These are phyloP conservation scores for Talaromyces trachyspermus DNA, from an alignment of 495 filamentous ascomycete genomes.

Conservation along the genomic window DNA sequence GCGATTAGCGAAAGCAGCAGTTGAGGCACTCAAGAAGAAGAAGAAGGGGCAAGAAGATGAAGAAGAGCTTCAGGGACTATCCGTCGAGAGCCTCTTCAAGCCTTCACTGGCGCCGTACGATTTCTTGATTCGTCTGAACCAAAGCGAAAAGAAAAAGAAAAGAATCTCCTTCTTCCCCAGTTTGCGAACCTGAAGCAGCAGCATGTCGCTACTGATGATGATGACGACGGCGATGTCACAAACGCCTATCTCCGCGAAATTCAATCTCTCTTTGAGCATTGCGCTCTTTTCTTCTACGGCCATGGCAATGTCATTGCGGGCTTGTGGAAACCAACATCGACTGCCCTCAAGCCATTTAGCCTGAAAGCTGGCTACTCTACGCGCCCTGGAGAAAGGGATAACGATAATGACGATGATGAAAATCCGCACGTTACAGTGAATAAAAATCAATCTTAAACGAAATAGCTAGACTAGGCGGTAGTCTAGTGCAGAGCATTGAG, in stretches of 20 bases:
- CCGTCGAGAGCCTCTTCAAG: conserved; percentile 58
- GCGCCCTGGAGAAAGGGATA: conserved; percentile 33
- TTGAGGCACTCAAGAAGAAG: conserved; percentile 50
- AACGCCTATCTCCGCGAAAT: conserved; percentile 61
- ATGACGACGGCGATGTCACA: too few relatives aligned
- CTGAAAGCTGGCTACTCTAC: conserved; percentile 64
- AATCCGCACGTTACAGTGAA: conserved; percentile 54
- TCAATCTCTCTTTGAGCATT: conserved; percentile 49
- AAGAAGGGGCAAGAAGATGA: not conserved
- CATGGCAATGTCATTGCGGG: conserved; percentile 55
- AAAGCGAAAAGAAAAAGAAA: conserved; percentile 52
- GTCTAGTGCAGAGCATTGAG: conserved; percentile 37
- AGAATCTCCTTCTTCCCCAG: conserved; percentile 17
- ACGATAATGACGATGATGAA: conserved; percentile 15
- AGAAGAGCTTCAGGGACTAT: conserved; percentile 43
- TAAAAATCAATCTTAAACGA: conserved; percentile 67
- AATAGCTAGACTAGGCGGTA: conserved; percentile 50
- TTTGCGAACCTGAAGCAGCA: conserved; percentile 39
- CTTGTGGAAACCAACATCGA: conserved; percentile 69
- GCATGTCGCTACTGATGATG: conserved; percentile 29
- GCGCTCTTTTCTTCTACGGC: conserved; percentile 69
- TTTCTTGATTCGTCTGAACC: conserved; percentile 71
- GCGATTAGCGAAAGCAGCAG: conserved; percentile 65
- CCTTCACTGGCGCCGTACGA: conserved; percentile 69
- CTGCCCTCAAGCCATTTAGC: conserved; percentile 49